phyloP scores from a whole-genome alignment of 371 early-diverging fungal species.

The Capillidium rhysosporum region DNA sequence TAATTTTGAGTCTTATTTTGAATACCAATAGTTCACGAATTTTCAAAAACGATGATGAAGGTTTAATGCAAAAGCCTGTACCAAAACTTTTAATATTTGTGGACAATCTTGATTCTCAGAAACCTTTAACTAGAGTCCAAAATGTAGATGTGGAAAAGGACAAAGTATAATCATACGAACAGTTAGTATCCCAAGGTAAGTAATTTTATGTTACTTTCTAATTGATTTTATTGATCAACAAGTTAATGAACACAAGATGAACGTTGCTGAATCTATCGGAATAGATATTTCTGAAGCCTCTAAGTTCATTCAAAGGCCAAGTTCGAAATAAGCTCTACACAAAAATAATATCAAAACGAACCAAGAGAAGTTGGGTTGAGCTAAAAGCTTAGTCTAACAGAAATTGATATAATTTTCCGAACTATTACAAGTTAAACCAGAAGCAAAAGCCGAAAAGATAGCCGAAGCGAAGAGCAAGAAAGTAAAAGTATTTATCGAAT shows the following conservation, averaged over 20 bases:
- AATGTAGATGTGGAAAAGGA: slow-evolving; percentile 32
- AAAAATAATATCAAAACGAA: slow-evolving; percentile 8
- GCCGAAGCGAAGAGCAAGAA: slow-evolving; percentile 32
- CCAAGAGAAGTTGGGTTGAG: not conserved
- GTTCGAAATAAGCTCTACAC: slow-evolving; percentile 18
- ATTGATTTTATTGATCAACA: not conserved
- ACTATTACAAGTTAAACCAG: not conserved
- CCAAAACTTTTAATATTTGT: slow-evolving; percentile 35
- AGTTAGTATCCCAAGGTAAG: slow-evolving; percentile 16
- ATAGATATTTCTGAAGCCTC: slow-evolving; percentile 21
- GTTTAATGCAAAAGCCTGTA: not conserved
- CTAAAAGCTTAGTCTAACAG: slow-evolving; percentile 11
- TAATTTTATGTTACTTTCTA: not conserved
- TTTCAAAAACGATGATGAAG: not conserved
- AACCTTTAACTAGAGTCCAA: slow-evolving; percentile 53
- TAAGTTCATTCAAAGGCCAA: slow-evolving; percentile 46
- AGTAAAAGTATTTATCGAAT: slow-evolving; percentile 38
- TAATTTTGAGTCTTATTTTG: slow-evolving; percentile 4
- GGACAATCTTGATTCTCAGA: slow-evolving; percentile 84
- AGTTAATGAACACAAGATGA: slow-evolving; percentile 15
- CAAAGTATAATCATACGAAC: slow-evolving; percentile 32
- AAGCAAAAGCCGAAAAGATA: not conserved
- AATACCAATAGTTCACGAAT: not conserved
- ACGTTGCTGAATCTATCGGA: slow-evolving; percentile 15
- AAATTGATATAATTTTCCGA: slow-evolving; percentile 20